A percentile compares a stretch with the other conserved stretches of the same genome.
These are phyloP conservation scores for Echeveria elegans DNA, from an alignment of 164 flowering plant genomes.

Conservation along the genomic window DNA sequence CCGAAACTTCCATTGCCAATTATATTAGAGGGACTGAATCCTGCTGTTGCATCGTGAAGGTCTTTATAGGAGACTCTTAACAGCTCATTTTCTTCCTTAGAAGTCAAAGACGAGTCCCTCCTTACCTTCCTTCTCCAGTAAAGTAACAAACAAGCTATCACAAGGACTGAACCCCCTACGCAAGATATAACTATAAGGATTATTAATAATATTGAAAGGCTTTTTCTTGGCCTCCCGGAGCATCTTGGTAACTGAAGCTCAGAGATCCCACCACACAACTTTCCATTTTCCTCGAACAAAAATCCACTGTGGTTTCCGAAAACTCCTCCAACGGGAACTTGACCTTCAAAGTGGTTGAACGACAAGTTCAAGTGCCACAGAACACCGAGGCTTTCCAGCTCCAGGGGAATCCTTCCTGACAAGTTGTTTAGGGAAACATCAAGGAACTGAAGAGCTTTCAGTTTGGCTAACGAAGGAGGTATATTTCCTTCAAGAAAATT, in stretches of 20 bases:
- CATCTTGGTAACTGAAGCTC: constrained; percentile 6
- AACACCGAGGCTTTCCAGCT: background rate
- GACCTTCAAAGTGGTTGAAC: constrained; percentile 12
- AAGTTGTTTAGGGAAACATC: constrained; percentile 10
- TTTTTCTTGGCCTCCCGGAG: background rate
- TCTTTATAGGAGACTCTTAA: constrained; percentile 9
- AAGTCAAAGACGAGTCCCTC: background rate
- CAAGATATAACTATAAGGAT: background rate
- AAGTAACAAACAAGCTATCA: background rate
- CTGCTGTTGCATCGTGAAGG: constrained; percentile 17
- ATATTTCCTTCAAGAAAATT: constrained; percentile 14
- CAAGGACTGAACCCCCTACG: background rate
- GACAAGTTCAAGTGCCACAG: constrained; percentile 12
- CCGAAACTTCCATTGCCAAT: constrained; percentile 23
- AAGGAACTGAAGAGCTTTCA: constrained; percentile 10
- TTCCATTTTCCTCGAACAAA: constrained; percentile 6
- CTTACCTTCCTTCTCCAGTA: background rate
- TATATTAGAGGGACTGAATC: constrained; percentile 18
- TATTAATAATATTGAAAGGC: background rate
- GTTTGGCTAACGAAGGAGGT: constrained; percentile 5
- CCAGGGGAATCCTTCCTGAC: constrained; percentile 12
- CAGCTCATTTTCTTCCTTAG: background rate
- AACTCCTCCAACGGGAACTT: constrained; percentile 11
- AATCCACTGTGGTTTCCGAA: constrained; percentile 12
- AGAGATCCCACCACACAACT: constrained; percentile 12